Conservation (phyloP, 371 early-diverging fungal genomes). For the Mortierella sp. region DNA sequence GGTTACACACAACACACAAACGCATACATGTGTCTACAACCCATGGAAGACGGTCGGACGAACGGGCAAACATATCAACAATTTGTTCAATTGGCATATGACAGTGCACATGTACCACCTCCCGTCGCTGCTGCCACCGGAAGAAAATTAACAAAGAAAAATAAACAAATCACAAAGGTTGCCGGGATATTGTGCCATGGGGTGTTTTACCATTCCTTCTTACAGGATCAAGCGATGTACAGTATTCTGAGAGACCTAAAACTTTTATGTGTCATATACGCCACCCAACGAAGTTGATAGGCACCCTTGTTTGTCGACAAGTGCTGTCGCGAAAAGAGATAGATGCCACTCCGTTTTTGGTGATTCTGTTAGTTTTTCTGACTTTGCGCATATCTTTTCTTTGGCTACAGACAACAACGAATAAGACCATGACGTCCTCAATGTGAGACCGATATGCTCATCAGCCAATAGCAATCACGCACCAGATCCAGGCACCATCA, state of each 20-base stretch:
- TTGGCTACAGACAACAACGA: background rate
- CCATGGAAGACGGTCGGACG: background rate
- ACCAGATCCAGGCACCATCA: no score
- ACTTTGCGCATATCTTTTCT: background rate
- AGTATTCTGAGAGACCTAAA: no score
- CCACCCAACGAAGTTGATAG: no score
- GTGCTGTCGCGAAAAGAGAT: no score
- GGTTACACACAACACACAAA: constrained; percentile 11
- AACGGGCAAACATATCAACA: background rate
- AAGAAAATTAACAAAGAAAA: background rate
- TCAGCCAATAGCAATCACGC: no score
- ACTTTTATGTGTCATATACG: no score
- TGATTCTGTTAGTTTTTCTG: background rate
- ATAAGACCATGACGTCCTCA: background rate
- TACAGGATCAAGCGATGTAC: no score
- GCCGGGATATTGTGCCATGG: no score
- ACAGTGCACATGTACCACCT: constrained; percentile 1
- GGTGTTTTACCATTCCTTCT: no score
- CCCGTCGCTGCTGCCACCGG: no score
- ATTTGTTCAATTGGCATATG: background rate
- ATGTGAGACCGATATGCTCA: background rate
- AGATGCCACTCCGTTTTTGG: no score
- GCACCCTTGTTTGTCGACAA: no score
- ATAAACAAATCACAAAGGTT: background rate
- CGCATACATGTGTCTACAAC: constrained; percentile 9